Evolutionary conservation across 2,329 filamentous ascomycete genomes (phyloP), one percentile per base, ranked within the genome.

Genomic region (Fusarium zealandicum): DNA sequence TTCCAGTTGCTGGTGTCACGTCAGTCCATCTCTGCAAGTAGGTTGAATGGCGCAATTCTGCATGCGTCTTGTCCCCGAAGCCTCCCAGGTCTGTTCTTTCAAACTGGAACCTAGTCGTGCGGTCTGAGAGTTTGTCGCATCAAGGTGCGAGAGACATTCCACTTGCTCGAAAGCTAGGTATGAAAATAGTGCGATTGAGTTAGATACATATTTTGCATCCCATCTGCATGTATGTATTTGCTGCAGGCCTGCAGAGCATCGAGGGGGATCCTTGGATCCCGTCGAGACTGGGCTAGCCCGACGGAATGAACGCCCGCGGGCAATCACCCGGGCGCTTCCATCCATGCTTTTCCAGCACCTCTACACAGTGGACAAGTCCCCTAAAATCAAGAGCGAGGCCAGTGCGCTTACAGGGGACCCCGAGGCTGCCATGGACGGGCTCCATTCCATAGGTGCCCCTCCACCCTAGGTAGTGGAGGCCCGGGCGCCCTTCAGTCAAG

Each of bases 201-300:
- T 55, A 50, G 58, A 44, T 37, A 50, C 58, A 44, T 37, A 28
- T 25, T n/a, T 30, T 47, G 20, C 38, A 17, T 44, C 46, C 30
- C 41, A 47, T 45, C 49, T 63, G 54, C 59, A 61, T 59, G 54
- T 51, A 63, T 18, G 46, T 56, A 42, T 52, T 59, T 63, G 50
- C 44, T 62, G 59, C 41, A 61, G 54, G 46, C n/a, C n/a, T n/a
- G n/a, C n/a, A n/a, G n/a, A n/a, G n/a, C n/a, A n/a, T n/a, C n/a
- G n/a, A n/a, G n/a, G n/a, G n/a, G n/a, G n/a, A n/a, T n/a, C n/a
- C n/a, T n/a, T n/a, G n/a, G n/a, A n/a, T n/a, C n/a, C n/a, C n/a
- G n/a, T n/a, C n/a, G n/a, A n/a, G n/a, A n/a, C n/a, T n/a, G n/a
- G n/a, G n/a, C n/a, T n/a, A n/a, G n/a, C n/a, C n/a, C n/a, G n/a